Percentiles rank a stretch among this genome's conserved stretches.
Evolutionary conservation across 345 rosid species (phyloP).

Genomic region (Populus nigra): DNA sequence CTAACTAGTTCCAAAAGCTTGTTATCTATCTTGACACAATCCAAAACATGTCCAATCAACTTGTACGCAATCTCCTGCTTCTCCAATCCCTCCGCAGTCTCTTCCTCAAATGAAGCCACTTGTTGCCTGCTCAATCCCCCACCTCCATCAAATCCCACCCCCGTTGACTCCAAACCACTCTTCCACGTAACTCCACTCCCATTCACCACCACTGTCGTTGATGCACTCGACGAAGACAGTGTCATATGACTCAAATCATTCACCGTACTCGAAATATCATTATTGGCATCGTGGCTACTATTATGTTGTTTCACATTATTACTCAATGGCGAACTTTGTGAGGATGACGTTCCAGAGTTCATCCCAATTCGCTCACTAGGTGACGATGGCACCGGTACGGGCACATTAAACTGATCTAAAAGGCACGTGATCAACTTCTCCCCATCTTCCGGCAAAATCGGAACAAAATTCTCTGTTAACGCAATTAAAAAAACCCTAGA

Average conservation of each 20-base stretch:
- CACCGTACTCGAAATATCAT: conserved; percentile 53
- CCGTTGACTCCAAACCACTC: conserved; percentile 51
- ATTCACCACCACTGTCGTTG: conserved; percentile 36
- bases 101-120: conserved; percentile 79
- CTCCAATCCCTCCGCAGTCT: conserved; percentile 79
- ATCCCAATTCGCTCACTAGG: conserved; percentile 43
- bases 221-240: conserved; percentile 25
- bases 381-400: conserved; percentile 38
- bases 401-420: conserved; percentile 55
- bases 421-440: conserved; percentile 60
- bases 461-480: conserved; percentile 63
- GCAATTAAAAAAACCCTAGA: conserved; percentile 68
- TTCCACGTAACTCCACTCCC: conserved; percentile 59
- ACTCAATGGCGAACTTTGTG: conserved; percentile 67
- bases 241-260: conserved; percentile 48
- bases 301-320: conserved; percentile 33
- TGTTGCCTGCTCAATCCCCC: conserved; percentile 51
- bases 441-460: conserved; percentile 63
- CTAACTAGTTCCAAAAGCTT: conserved; percentile 81
- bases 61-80: conserved; percentile 86
- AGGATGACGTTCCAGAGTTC: conserved; percentile 57
- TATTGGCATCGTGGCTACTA: conserved; percentile 15
- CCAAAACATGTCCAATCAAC: conserved; percentile 71
- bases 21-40: conserved; percentile 57
- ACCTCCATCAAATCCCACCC: conserved; percentile 41